Base-by-base conservation (phyloP, 352 stramenopile genomes). In the Saprolegnia diclina region DNA sequence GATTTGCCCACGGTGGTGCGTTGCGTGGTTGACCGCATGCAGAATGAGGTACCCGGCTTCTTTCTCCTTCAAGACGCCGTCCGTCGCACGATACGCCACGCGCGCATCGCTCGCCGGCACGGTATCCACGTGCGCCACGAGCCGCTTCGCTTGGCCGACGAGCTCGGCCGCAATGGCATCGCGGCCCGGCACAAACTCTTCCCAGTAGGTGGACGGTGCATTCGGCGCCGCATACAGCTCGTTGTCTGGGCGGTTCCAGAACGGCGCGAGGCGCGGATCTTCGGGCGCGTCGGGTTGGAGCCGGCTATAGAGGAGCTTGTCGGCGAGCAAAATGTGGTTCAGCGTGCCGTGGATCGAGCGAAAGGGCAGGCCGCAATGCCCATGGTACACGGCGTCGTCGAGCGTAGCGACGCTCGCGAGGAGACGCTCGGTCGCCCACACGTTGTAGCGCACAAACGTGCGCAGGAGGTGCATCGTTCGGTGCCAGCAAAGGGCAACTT, bases 401-500 rank as follows among this genome's bases (percentile, higher is more conserved):
- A 59, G 24, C 16, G 9, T 7, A 24, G 52, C 52, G 19, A 59
- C 35, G 35, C 24, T 40, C 19, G 24, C 52, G 16, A 59, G 35
- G 3, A 59, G 52, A 7, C 35, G 24, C 16, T 35, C 24, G 52
- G 11, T 16, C 35, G 52, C 52, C 52, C 52, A 59, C 13, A 59
- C 52, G 52, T 59, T 59, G 52, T 59, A 59, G 24, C 52, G 24
- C 11, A 9, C 52, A 24, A 59, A 59, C 13, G 52, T 59, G 52
- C 52, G 52, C 52, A 59, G 9, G 52, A 59, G 52, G 13, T 24
- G 52, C 52, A 59, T 59, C 35, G 3, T n/a, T 7, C 42, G 29
- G 2, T 35, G 29, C 29, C 29, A 35, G 29, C 29, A 35, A 35
- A 35, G 5, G 29, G 29, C 29, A 35, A 35, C 29, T 35, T 35